phyloP scores from a whole-genome alignment of 2,329 filamentous ascomycete genomes.

The Colletotrichum sp. region DNA sequence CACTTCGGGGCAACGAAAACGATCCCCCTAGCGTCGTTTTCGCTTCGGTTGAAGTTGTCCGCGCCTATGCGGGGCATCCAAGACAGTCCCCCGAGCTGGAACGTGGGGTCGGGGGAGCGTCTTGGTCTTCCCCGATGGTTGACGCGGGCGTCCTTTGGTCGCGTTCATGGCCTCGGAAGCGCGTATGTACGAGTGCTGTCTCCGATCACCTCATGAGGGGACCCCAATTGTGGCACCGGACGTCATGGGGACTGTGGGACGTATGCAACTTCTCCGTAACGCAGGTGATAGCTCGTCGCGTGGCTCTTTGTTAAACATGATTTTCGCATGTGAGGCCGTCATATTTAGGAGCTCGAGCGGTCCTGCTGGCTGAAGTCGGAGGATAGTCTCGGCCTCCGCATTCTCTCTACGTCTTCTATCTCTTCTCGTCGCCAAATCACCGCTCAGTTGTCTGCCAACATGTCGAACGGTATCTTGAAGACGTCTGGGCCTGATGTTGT shows the following conservation, averaged over 20 bases:
- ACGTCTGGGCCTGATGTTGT: constrained; percentile 38
- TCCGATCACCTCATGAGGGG: neutral
- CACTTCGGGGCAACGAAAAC: constrained; percentile 17
- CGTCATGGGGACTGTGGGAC: constrained; percentile 2
- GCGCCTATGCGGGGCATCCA: neutral
- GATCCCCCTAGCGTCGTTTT: constrained; percentile 28
- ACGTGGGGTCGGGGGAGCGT: constrained; percentile 8
- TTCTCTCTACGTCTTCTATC: neutral
- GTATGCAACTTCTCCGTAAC: neutral
- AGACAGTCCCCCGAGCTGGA: neutral
- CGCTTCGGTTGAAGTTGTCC: neutral
- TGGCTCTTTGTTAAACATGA: neutral
- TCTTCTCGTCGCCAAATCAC: neutral
- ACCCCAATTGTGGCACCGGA: neutral
- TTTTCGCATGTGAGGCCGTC: neutral
- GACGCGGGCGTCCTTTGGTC: neutral
- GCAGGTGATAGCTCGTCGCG: neutral
- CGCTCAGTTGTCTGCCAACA: neutral
- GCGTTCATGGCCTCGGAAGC: neutral
- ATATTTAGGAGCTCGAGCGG: constrained; percentile 1
- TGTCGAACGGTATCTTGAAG: constrained; percentile 12
- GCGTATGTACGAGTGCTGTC: neutral
- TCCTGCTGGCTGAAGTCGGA: neutral
- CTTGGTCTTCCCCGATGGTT: neutral
- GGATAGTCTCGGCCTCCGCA: neutral